Base-by-base conservation (phyloP, 2,329 filamentous ascomycete species). In the Cladophialophora immunda region DNA sequence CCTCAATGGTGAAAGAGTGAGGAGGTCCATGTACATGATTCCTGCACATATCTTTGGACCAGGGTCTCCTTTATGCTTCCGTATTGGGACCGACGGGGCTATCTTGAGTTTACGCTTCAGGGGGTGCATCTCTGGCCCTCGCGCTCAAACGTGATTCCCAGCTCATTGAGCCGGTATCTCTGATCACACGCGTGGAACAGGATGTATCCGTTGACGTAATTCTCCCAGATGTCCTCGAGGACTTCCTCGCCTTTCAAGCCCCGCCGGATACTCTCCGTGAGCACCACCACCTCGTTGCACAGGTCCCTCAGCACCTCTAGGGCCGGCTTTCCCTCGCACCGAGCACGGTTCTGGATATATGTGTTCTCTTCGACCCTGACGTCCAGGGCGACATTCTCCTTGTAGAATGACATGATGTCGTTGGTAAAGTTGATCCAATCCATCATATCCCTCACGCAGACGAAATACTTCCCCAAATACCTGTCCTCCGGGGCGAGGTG, bases 341-440 rank as follows among this genome's bases (percentile, higher is more conserved):
- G n/a, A 17, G 41, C 41, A 6, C 41, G 41, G 41, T 47, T 47
- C 41, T 47, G 41, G 41, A 47, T 47, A n/a, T 47, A 47, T 1
- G 41, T 47, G 41, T 47, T 47, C 41, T 47, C 41, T 5, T 47
- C 41, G 6, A 22, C 41, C n/a, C 6, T 6, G 41, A 19, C 41
- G n/a, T 22, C n/a, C 6, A 2, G 41, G 7, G n/a, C n/a, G n/a
- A 19, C 6, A n/a, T 22, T 47, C 41, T 47, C 41, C 8, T 47
- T 47, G n/a, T 47, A 47, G n/a, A 47, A 47, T 4, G 41, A 47
- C 41, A 47, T 19, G n/a, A 47, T 47, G 41, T 47, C 41, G n/a
- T 47, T 47, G n/a, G 41, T 47, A n/a, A 47, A 47, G 41, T 47
- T 22, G 41, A 47, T 47, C 41, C 41, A 47, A 11, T 47, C 41